These are phyloP conservation scores for Rhodotorula sp. DNA, from an alignment of 1,284 basidiomycete genomes.

Conservation along the genomic window DNA sequence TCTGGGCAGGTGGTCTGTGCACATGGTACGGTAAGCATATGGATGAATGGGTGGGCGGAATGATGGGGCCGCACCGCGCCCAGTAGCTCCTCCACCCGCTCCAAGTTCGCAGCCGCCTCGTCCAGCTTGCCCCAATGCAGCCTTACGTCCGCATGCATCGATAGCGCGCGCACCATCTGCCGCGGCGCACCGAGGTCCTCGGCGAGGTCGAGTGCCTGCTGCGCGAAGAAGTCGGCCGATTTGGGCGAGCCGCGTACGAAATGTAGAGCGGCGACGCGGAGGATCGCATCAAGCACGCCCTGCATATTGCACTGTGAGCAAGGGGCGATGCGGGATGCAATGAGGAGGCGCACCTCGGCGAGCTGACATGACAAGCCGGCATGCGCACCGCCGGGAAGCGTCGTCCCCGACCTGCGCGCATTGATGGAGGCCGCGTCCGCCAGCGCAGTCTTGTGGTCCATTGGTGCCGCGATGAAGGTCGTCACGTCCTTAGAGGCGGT, in stretches of 20 bases:
- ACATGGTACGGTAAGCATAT: background rate
- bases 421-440: slow-evolving; percentile 46
- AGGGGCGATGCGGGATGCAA: too few relatives aligned
- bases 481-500: background rate
- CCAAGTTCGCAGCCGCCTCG: slow-evolving; percentile 48
- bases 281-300: slow-evolving; percentile 65
- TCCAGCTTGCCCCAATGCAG: slow-evolving; percentile 64
- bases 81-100: background rate
- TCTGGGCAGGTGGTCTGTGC: slow-evolving; percentile 53
- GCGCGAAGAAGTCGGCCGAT: slow-evolving; percentile 77
- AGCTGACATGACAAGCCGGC: slow-evolving; percentile 73
- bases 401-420: slow-evolving; percentile 1
- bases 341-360: slow-evolving; percentile 57
- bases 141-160: slow-evolving; percentile 68
- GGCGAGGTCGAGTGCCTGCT: slow-evolving; percentile 70
- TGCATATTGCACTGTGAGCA: slow-evolving; percentile 18
- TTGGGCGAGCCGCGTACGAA: slow-evolving; percentile 71
- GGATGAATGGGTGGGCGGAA: background rate
- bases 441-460: slow-evolving; percentile 22
- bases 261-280: slow-evolving; percentile 66
- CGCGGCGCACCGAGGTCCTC: slow-evolving; percentile 66
- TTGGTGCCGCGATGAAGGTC: slow-evolving; percentile 5
- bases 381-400: background rate
- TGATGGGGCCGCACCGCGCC: background rate
- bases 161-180: slow-evolving; percentile 64